phyloP scores from a whole-genome alignment of 805 yeast species.

The Torulaspora maleeae region DNA sequence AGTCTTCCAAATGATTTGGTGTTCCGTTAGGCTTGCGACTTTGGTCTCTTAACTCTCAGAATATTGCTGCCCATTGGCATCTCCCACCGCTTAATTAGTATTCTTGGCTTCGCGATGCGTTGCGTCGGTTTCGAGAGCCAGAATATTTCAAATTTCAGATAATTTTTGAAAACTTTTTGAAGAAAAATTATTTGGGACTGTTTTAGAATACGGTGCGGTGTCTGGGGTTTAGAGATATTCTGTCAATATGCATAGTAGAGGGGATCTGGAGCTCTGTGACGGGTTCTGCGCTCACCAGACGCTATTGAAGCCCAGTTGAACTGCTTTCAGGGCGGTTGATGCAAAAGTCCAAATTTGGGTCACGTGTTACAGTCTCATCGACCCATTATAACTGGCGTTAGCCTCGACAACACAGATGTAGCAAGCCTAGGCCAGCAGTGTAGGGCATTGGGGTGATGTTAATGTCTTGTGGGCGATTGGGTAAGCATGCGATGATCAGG shows the following conservation, averaged over 20 bases:
- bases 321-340: background rate
- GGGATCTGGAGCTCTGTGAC: background rate
- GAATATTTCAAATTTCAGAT: background rate
- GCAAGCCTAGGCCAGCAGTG: too few relatives aligned
- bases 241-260: background rate
- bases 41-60: background rate
- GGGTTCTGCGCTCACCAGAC: background rate
- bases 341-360: background rate
- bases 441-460: background rate
- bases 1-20: conserved; percentile 76
- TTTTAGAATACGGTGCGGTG: background rate
- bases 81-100: background rate
- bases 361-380: too few relatives aligned
- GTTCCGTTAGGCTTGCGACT: conserved; percentile 51
- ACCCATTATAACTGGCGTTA: background rate
- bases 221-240: background rate
- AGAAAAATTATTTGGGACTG: background rate
- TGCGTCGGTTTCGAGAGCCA: background rate
- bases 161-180: background rate
- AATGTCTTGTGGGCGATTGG: background rate
- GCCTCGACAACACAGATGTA: too few relatives aligned
- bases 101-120: background rate
- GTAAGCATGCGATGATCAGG: background rate
- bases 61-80: background rate
- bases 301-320: background rate